phyloP scores from a whole-genome alignment of 495 filamentous ascomycete species.

The Penicillium turbatum region DNA sequence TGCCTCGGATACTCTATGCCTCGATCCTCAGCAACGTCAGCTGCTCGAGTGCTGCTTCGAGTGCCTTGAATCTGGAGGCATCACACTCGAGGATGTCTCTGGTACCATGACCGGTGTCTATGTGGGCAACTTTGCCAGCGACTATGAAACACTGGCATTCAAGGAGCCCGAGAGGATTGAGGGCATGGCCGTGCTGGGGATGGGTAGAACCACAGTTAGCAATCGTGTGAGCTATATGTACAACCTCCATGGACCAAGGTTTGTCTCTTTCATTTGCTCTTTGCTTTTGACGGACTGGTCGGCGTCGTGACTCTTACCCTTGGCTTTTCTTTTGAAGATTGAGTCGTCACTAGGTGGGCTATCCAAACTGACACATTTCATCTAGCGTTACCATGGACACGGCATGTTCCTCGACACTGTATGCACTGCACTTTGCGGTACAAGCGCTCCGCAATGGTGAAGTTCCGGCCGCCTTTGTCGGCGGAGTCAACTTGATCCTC shows the following conservation, averaged over 20 bases:
- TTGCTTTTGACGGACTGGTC: too few species aligned
- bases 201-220: neutral
- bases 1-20: neutral
- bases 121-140: constrained; percentile 28
- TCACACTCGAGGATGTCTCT: constrained; percentile 19
- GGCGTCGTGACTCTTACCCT: too few species aligned
- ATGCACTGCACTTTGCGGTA: neutral
- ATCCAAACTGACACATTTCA: too few species aligned
- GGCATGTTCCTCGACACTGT: neutral
- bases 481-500: neutral
- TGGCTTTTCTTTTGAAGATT: too few species aligned
- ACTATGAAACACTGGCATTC: constrained; percentile 12
- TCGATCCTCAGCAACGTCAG: neutral
- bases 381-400: neutral
- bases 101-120: constrained; percentile 42
- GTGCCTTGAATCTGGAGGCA: constrained; percentile 22
- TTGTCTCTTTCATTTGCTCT: neutral
- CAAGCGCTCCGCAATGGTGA: neutral
- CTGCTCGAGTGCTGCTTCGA: constrained; percentile 5
- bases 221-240: neutral
- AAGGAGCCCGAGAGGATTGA: neutral
- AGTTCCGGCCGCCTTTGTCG: neutral
- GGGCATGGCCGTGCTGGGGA: neutral
- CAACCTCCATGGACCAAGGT: neutral
- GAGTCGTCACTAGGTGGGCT: too few species aligned